These are phyloP conservation scores for Catunica adiposa DNA, from an alignment of 2,329 filamentous ascomycete genomes.

Conservation along the genomic window DNA sequence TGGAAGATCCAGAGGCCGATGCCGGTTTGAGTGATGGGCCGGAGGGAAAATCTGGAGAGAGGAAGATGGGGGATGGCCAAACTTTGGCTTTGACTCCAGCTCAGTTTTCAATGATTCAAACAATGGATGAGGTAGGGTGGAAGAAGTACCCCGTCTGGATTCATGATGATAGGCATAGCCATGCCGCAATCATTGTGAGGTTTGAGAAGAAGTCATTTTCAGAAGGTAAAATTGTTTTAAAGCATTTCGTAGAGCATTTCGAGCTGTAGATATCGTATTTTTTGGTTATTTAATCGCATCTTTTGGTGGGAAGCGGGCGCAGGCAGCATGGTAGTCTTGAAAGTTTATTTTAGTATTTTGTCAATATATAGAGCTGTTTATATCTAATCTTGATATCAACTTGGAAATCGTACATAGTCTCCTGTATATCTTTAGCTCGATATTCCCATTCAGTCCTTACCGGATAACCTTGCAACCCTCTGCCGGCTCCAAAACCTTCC, in stretches of 20 bases:
- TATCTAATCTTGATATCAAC: background rate
- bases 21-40: background rate
- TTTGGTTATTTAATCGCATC: too few species aligned
- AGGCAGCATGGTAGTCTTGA: background rate
- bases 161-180: constrained; percentile 60
- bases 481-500: constrained; percentile 78
- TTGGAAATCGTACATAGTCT: background rate
- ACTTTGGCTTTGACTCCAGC: constrained; percentile 61
- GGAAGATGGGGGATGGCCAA: constrained; percentile 28
- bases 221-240: constrained; percentile 62
- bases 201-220: constrained; percentile 48
- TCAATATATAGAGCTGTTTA: background rate
- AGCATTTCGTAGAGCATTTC: constrained; percentile 63
- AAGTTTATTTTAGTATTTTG: background rate
- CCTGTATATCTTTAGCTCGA: too few species aligned
- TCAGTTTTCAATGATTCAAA: constrained; percentile 74
- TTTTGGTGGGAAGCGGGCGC: too few species aligned
- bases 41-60: background rate
- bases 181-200: constrained; percentile 80
- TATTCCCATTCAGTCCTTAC: constrained; percentile 17
- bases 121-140: constrained; percentile 51
- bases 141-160: constrained; percentile 57
- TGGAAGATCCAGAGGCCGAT: constrained; percentile 29
- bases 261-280: background rate
- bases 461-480: constrained; percentile 43